A percentile compares a stretch with the other conserved stretches of the same genome.
Evolutionary conservation across 345 rosid species (phyloP).

Genomic region (Erucastrum elatum): DNA sequence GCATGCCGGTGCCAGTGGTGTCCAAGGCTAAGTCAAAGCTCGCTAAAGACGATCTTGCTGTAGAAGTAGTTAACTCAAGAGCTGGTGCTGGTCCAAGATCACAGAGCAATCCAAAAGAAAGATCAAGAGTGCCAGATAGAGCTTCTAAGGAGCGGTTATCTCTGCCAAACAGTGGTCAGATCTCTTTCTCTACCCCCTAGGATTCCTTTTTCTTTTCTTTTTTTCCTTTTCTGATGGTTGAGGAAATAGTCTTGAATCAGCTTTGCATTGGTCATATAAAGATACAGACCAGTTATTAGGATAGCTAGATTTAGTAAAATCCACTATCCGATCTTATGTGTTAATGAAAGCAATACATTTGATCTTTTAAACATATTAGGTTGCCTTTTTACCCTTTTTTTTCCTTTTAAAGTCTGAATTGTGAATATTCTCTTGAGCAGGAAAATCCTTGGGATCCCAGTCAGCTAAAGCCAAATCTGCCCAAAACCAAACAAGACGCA

Average conservation of each 20-base stretch:
- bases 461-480: slow-evolving; percentile 28
- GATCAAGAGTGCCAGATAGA: slow-evolving; percentile 53
- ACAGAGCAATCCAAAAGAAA: slow-evolving; percentile 90
- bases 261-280: neutral
- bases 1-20: slow-evolving; percentile 50
- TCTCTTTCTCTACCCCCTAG: slow-evolving; percentile 11
- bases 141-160: slow-evolving; percentile 67
- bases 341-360: neutral
- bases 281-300: neutral
- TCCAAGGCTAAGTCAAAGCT: slow-evolving; percentile 59
- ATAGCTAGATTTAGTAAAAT: neutral
- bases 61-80: slow-evolving; percentile 60
- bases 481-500: slow-evolving; percentile 27
- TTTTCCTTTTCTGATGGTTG: neutral
- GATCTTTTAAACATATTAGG: neutral
- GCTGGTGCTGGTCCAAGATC: slow-evolving; percentile 60
- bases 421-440: slow-evolving; percentile 16
- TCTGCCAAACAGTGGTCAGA: slow-evolving; percentile 67
- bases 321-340: no score
- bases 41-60: slow-evolving; percentile 45
- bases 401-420: neutral
- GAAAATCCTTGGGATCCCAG: slow-evolving; percentile 22
- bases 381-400: neutral
- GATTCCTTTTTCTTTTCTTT: neutral
- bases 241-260: neutral